A percentile compares a stretch with the other conserved stretches of the same genome.
Conservation (phyloP, 176 grass and related monocot species). For the Pontederia crassipes region DNA sequence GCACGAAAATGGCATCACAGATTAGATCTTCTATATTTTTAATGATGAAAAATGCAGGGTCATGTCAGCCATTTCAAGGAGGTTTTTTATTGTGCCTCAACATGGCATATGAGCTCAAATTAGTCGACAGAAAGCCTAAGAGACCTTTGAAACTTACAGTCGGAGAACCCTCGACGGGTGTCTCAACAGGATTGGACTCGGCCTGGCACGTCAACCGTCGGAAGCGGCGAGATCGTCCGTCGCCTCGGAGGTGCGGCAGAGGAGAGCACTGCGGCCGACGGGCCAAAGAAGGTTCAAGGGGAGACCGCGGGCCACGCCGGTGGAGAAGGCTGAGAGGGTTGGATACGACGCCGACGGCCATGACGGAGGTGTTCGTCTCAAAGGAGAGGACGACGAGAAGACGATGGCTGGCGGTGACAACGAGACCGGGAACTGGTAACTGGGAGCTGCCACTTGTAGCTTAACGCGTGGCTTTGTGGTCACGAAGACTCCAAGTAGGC, state of each 20-base stretch:
- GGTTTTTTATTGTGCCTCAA: too few relatives aligned
- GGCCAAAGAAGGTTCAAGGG: conserved; percentile 2
- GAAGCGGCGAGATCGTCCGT: conserved; percentile 5
- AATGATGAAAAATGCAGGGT: too few relatives aligned
- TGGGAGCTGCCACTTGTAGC: not conserved
- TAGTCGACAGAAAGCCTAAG: not conserved
- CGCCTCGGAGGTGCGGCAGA: conserved; percentile 4
- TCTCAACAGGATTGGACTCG: conserved; percentile 17
- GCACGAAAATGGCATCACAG: too few relatives aligned
- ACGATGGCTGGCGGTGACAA: not conserved
- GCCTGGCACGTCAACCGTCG: conserved; percentile 28
- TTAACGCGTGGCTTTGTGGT: not conserved
- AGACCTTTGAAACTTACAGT: not conserved
- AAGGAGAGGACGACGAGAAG: not conserved
- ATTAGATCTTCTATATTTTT: too few relatives aligned
- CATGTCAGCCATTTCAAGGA: too few relatives aligned
- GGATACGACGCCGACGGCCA: conserved; percentile 12
- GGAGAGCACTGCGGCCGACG: conserved; percentile 4
- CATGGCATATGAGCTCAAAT: not conserved
- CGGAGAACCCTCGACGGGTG: conserved; percentile 3
- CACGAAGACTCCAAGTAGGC: not conserved
- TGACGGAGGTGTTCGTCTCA: not conserved
- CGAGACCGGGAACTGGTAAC: conserved; percentile 8
- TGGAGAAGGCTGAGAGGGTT: conserved; percentile 38
- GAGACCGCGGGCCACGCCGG: conserved; percentile 2